phyloP scores from a whole-genome alignment of 1,139 yeast species.

The Sugiyamaella neomexicana region DNA sequence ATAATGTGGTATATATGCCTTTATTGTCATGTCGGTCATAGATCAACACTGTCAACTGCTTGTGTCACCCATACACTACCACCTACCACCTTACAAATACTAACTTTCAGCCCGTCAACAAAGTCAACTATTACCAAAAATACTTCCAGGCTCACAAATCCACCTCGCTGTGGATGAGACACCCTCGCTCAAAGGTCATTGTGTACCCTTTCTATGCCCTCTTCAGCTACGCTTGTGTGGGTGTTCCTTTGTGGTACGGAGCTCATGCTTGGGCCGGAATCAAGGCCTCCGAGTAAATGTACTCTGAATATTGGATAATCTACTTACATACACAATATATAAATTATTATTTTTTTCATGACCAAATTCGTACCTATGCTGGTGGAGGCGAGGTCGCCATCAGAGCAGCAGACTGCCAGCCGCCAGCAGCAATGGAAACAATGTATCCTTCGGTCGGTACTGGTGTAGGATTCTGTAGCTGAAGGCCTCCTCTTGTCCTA shows the following conservation, averaged over 20 bases:
- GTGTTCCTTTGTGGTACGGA: slow-evolving; percentile 69
- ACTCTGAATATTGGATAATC: background rate
- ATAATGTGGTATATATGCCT: no score
- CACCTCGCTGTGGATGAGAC: slow-evolving; percentile 45
- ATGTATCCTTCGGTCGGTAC: slow-evolving; percentile 47
- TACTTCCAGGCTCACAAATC: slow-evolving; percentile 42
- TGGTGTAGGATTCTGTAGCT: slow-evolving; percentile 49
- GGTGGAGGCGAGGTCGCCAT: slow-evolving; percentile 34
- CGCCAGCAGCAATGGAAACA: slow-evolving; percentile 64
- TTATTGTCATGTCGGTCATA: no score
- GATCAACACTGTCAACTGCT: no score
- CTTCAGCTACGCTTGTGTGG: slow-evolving; percentile 66
- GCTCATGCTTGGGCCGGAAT: slow-evolving; percentile 59
- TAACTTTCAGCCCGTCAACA: slow-evolving; percentile 31
- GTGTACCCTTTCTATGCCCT: slow-evolving; percentile 89
- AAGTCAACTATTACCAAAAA: slow-evolving; percentile 42
- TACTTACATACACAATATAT: background rate
- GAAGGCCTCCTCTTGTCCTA: slow-evolving; percentile 43
- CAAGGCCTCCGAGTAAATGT: slow-evolving; percentile 14
- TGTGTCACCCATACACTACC: background rate
- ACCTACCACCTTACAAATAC: background rate
- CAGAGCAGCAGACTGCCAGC: slow-evolving; percentile 77
- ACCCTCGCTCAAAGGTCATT: slow-evolving; percentile 68
- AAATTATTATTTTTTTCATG: background rate
- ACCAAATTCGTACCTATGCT: no score